Percentiles rank a stretch among this genome's conserved stretches.
These are phyloP conservation scores for Kurtzmaniella natalensis DNA, from an alignment of 1,139 yeast genomes.

Conservation along the genomic window DNA sequence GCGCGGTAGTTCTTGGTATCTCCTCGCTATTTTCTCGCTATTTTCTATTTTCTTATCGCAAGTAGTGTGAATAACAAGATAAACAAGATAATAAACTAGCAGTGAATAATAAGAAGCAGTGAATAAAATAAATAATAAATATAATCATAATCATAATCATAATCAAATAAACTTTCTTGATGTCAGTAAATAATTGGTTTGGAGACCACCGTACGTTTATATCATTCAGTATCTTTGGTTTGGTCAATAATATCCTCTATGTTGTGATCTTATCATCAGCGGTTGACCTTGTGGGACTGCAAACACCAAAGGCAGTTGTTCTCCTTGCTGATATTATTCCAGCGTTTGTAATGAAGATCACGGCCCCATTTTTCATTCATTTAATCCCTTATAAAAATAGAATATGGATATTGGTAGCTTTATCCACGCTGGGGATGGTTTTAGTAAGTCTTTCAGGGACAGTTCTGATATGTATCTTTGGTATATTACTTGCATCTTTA, in stretches of 20 bases:
- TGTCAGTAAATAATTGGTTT: too few relatives aligned
- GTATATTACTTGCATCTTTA: conserved; percentile 76
- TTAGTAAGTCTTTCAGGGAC: conserved; percentile 47
- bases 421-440: conserved; percentile 77
- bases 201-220: conserved; percentile 26
- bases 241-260: conserved; percentile 81
- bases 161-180: too few relatives aligned
- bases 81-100: too few relatives aligned
- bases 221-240: conserved; percentile 80
- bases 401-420: conserved; percentile 47
- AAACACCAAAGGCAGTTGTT: conserved; percentile 81
- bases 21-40: too few relatives aligned
- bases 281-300: conserved; percentile 79
- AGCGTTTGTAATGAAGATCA: conserved; percentile 62
- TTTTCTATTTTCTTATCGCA: too few relatives aligned
- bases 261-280: conserved; percentile 93
- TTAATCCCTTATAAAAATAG: conserved; percentile 54
- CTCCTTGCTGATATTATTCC: conserved; percentile 85
- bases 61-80: too few relatives aligned
- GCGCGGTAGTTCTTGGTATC: too few relatives aligned
- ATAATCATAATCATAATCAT: too few relatives aligned
- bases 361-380: conserved; percentile 80
- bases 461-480: conserved; percentile 45
- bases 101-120: too few relatives aligned
- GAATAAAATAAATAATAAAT: too few relatives aligned